These are phyloP conservation scores for Neonectria magnoliae DNA, from an alignment of 2,329 filamentous ascomycete species.

Conservation along the genomic window DNA sequence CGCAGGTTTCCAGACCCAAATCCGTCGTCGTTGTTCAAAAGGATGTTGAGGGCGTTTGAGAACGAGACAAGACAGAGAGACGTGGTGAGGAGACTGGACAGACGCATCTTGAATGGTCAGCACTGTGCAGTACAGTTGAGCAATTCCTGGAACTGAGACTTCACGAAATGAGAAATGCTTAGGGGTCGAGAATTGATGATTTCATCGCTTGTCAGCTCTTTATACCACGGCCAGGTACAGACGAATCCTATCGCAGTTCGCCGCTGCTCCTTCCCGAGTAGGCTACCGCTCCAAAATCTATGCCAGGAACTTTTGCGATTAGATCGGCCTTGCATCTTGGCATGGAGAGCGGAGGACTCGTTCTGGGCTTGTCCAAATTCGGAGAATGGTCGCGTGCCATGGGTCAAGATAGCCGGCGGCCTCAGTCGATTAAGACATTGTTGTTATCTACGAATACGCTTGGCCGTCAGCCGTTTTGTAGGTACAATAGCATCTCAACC, in stretches of 20 bases:
- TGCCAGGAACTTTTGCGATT: conserved; percentile 1
- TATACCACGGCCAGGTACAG: not conserved
- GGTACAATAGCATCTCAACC: not conserved
- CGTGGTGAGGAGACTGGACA: conserved; percentile 29
- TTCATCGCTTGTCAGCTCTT: not conserved
- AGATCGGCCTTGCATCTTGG: conserved; percentile 5
- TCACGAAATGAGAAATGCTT: not conserved
- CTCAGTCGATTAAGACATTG: not conserved
- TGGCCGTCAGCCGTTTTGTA: not conserved
- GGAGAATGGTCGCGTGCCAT: conserved; percentile 16
- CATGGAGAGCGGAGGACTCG: not conserved
- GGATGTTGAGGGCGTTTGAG: conserved; percentile 41
- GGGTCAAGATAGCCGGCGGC: conserved; percentile 18
- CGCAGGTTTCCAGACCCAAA: conserved; percentile 45
- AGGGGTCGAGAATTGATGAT: not conserved
- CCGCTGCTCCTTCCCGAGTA: conserved; percentile 12
- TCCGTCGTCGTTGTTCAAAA: conserved; percentile 46
- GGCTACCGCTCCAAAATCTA: not conserved
- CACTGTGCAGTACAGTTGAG: too few species aligned
- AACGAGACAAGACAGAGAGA: conserved; percentile 30
- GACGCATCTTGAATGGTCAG: conserved; percentile 33
- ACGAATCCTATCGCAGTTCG: not conserved
- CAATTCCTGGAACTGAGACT: not conserved
- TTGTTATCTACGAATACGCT: not conserved
- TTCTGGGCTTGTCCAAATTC: not conserved